phyloP scores from a whole-genome alignment of 2,329 filamentous ascomycete genomes.

The Fusarium fracticaudum region DNA sequence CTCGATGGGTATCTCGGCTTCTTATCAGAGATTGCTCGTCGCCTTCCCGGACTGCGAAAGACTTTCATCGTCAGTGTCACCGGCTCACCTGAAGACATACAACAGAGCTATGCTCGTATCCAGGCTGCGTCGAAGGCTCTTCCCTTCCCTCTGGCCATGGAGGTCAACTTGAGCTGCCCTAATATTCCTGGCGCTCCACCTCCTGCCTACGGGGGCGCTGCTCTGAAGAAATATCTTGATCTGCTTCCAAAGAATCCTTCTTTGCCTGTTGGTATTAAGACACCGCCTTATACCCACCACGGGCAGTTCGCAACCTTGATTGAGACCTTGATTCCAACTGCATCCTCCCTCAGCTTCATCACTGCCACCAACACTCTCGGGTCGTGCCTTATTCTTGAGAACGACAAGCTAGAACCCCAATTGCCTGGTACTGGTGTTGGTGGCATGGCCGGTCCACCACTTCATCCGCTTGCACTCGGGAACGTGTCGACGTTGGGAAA shows the following conservation, averaged over 20 bases:
- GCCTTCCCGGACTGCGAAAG: constrained; percentile 52
- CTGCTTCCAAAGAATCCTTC: constrained; percentile 52
- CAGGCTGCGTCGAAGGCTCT: constrained; percentile 49
- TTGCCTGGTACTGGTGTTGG: constrained; percentile 70
- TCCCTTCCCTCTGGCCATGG: constrained; percentile 69
- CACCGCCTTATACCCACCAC: constrained; percentile 78
- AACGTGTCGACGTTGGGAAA: constrained; percentile 76
- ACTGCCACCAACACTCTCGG: constrained; percentile 80
- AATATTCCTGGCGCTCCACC: constrained; percentile 76
- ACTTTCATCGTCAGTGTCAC: constrained; percentile 77
- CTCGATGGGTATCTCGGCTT: constrained; percentile 68
- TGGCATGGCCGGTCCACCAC: constrained; percentile 75
- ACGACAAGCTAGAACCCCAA: constrained; percentile 46
- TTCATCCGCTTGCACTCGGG: constrained; percentile 78
- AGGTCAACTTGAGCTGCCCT: constrained; percentile 82
- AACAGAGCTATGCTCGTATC: constrained; percentile 64
- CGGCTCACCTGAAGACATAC: constrained; percentile 67
- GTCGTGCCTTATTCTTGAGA: constrained; percentile 67
- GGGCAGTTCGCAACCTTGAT: constrained; percentile 70
- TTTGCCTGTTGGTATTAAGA: constrained; percentile 71
- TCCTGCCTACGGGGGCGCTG: constrained; percentile 70
- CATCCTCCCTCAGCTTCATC: constrained; percentile 66
- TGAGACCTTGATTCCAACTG: constrained; percentile 55
- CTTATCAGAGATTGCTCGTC: constrained; percentile 57
- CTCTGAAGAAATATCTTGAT: constrained; percentile 65